Evolutionary conservation across 2,329 filamentous ascomycete genomes (phyloP).

Genomic region (Cladophialophora bantiana): DNA sequence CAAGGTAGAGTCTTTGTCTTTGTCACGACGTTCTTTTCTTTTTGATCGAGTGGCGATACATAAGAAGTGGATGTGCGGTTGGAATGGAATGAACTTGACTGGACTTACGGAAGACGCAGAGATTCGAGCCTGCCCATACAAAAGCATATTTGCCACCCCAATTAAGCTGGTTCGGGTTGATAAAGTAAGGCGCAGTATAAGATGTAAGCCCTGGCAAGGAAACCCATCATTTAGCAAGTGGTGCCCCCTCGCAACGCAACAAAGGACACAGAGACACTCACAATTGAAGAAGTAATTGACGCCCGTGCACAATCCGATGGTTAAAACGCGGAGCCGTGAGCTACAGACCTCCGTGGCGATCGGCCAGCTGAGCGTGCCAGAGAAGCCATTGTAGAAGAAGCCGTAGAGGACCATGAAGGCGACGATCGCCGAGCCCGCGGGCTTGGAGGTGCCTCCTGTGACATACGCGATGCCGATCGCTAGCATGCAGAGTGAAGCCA

Average conservation of each 20-base stretch:
- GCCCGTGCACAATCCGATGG: slow-evolving; percentile 49
- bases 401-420: slow-evolving; percentile 47
- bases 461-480: slow-evolving; percentile 49
- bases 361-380: slow-evolving; percentile 48
- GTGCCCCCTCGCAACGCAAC: not conserved
- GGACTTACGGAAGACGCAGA: slow-evolving; percentile 48
- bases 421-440: slow-evolving; percentile 49
- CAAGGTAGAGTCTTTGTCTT: not conserved
- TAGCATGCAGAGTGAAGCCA: slow-evolving; percentile 45
- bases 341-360: slow-evolving; percentile 51
- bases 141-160: slow-evolving; percentile 57
- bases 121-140: slow-evolving; percentile 55
- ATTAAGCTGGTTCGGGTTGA: slow-evolving; percentile 52
- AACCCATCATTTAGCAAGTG: not conserved
- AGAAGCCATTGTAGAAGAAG: slow-evolving; percentile 51
- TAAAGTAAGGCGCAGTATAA: slow-evolving; percentile 50
- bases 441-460: slow-evolving; percentile 47
- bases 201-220: slow-evolving; percentile 45
- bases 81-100: not conserved
- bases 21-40: not conserved
- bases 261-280: slow-evolving; percentile 8
- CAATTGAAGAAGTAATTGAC: slow-evolving; percentile 51
- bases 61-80: not conserved
- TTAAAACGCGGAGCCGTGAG: slow-evolving; percentile 48
- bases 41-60: not conserved